Base-by-base conservation (phyloP, 202 grass and related monocot species). In the Tripidium arundinaceum region DNA sequence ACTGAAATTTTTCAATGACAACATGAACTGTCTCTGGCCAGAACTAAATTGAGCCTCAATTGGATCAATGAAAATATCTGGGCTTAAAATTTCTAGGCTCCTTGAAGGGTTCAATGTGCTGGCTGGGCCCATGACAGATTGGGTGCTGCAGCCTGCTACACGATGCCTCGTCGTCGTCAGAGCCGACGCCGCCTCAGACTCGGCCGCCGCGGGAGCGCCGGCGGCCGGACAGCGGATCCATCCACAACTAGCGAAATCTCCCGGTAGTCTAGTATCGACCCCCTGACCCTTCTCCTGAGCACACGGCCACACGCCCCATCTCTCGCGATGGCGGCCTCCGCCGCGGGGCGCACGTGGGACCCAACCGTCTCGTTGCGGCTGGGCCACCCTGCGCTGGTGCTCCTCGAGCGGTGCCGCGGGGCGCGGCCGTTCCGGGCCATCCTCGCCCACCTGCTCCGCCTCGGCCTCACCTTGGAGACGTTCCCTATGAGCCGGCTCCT, bases 401-500 rank as follows among this genome's bases (percentile, higher is more conserved):
- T 81, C 69, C 90, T 92, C 16, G 90, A 89, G 83, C 74, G 79
- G 19, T 89, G 86, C 63, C 39, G 58, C 19, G 41, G 75, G 8
- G 52, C 49, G 47, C 46, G 47, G 29, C 76, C 69, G 42, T 89
- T 92, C 72, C 72, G 79, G 25, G 57, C 73, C 19, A 92, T 92
- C 63, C 68, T 92, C 26, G 80, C 71, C 15, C 86, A 89, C 60
- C 88, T 86, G 83, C 78, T 92, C 66, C 84, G 86, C 76, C 50
- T 84, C 13, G 27, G 75, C 66, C 90, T 92, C 67, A 78, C 80
- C 45, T 54, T 65, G 33, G 46, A 81, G 62, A 89, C 86, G 5
- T 92, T 92, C 60, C 86, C 90, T 43, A 88, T 88, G 86, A 88
- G 86, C 71, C 80, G 90, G 11, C 83, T 92, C 65, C 79, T 91